Percentiles rank a stretch among this genome's conserved stretches.
phyloP scores from a whole-genome alignment of 768 basidiomycete species.

The Pisolithus sp. region DNA sequence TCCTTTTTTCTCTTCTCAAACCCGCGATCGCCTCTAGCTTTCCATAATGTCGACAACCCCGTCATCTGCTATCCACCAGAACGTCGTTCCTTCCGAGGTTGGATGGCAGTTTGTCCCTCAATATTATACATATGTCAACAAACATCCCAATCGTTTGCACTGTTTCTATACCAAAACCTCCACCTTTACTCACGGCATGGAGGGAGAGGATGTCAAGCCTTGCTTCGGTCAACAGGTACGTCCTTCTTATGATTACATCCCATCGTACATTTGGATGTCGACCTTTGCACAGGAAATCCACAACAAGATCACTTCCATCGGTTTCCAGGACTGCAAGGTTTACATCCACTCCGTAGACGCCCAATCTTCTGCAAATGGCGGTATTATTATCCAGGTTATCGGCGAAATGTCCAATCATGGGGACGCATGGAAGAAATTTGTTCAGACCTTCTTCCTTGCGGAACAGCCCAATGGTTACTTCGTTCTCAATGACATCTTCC shows the following conservation, averaged over 20 bases:
- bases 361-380: constrained; percentile 88
- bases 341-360: constrained; percentile 99
- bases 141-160: constrained; percentile 92
- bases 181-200: constrained; percentile 94
- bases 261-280: constrained; percentile 2
- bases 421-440: constrained; percentile 95
- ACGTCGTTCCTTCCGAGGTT: constrained; percentile 86
- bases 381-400: constrained; percentile 98
- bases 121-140: constrained; percentile 99
- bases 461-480: constrained; percentile 99
- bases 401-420: constrained; percentile 96
- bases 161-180: constrained; percentile 99
- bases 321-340: constrained; percentile 95
- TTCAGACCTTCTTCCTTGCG: constrained; percentile 99
- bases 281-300: constrained; percentile 76
- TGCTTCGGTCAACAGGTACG: constrained; percentile 90
- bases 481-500: constrained; percentile 99
- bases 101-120: constrained; percentile 99
- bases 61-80: constrained; percentile 44
- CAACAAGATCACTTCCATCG: constrained; percentile 89
- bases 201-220: constrained; percentile 88
- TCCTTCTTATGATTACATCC: constrained; percentile 10
- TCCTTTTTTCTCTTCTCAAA: constrained; percentile 1
- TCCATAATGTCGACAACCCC: constrained; percentile 32
- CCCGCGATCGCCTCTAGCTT: constrained; percentile 16